Conservation (phyloP, 2,329 filamentous ascomycete species). For the Sarocladium strictum region DNA sequence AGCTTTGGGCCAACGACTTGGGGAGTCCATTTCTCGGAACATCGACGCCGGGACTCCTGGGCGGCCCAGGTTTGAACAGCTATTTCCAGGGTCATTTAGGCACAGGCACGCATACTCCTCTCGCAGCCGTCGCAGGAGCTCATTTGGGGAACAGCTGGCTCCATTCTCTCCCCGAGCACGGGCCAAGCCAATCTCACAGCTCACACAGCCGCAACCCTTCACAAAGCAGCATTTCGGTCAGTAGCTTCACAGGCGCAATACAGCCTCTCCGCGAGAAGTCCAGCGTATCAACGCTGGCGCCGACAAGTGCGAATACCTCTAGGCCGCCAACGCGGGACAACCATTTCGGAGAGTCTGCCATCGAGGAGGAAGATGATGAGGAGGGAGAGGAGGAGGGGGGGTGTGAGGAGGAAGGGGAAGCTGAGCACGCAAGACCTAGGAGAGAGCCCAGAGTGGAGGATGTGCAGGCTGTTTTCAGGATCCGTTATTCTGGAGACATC, state of each 20-base stretch:
- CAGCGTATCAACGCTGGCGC: constrained; percentile 56
- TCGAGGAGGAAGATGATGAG: constrained; percentile 31
- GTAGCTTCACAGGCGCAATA: constrained; percentile 34
- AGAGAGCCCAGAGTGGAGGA: constrained; percentile 77
- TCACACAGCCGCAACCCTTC: constrained; percentile 36
- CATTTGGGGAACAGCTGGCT: constrained; percentile 33
- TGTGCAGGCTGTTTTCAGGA: constrained; percentile 86
- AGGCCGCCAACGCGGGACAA: constrained; percentile 53
- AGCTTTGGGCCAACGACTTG: constrained; percentile 33
- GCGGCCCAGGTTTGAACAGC: constrained; percentile 64
- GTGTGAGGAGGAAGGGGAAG: neutral
- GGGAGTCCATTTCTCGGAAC: constrained; percentile 53
- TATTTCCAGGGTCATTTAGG: constrained; percentile 78
- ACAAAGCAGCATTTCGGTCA: constrained; percentile 40
- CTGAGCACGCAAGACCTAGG: constrained; percentile 26
- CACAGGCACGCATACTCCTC: constrained; percentile 71
- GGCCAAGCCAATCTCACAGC: constrained; percentile 16
- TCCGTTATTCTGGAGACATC: constrained; percentile 83
- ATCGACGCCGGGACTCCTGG: constrained; percentile 58
- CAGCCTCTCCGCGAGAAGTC: constrained; percentile 49
- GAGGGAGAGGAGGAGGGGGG: constrained; percentile 19
- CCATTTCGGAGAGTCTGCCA: constrained; percentile 28
- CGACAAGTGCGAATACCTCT: constrained; percentile 43
- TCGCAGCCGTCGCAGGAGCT: constrained; percentile 72
- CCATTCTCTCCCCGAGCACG: constrained; percentile 20